Percentiles rank a stretch among this genome's conserved stretches.
phyloP scores from a whole-genome alignment of 2,329 filamentous ascomycete species.

The Cryphonectria radicalis region DNA sequence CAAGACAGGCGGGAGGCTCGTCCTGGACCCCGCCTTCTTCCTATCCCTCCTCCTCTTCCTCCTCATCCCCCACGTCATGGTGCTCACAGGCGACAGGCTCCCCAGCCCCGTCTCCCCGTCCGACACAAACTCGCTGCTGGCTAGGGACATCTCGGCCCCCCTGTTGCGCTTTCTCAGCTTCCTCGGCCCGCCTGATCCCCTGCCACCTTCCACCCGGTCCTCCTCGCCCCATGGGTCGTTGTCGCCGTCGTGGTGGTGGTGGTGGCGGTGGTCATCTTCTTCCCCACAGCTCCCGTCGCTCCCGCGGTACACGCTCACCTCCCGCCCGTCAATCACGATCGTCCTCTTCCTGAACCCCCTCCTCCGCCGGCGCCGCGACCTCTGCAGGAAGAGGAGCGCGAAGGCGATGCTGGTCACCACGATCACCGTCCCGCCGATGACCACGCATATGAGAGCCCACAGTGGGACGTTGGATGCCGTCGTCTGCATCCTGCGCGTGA shows the following conservation, averaged over 20 bases:
- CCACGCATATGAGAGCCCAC: slow-evolving; percentile 49
- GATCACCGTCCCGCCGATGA: slow-evolving; percentile 51
- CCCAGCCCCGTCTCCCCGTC: slow-evolving; percentile 3
- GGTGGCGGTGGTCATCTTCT: neutral
- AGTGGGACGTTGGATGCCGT: slow-evolving; percentile 34
- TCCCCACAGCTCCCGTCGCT: slow-evolving; percentile 19
- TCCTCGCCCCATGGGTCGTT: neutral
- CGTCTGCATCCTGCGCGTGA: neutral
- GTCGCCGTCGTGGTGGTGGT: neutral
- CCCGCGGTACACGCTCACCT: slow-evolving; percentile 17
- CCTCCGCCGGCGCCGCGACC: slow-evolving; percentile 36
- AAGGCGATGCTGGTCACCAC: slow-evolving; percentile 45
- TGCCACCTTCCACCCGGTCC: neutral
- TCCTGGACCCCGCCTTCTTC: neutral
- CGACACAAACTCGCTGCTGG: neutral
- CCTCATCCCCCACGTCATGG: slow-evolving; percentile 13
- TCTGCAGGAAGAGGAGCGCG: slow-evolving; percentile 48
- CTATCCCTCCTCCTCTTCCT: slow-evolving; percentile 23
- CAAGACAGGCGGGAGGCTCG: slow-evolving; percentile 21
- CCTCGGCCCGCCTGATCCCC: neutral
- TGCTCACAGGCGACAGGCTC: slow-evolving; percentile 1
- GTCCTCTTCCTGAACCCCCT: slow-evolving; percentile 5
- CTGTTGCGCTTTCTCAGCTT: slow-evolving; percentile 23
- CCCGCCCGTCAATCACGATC: slow-evolving; percentile 7
- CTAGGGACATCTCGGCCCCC: neutral